These are phyloP conservation scores for Aspergillus heteromorphus DNA, from an alignment of 495 filamentous ascomycete species.

Conservation along the genomic window DNA sequence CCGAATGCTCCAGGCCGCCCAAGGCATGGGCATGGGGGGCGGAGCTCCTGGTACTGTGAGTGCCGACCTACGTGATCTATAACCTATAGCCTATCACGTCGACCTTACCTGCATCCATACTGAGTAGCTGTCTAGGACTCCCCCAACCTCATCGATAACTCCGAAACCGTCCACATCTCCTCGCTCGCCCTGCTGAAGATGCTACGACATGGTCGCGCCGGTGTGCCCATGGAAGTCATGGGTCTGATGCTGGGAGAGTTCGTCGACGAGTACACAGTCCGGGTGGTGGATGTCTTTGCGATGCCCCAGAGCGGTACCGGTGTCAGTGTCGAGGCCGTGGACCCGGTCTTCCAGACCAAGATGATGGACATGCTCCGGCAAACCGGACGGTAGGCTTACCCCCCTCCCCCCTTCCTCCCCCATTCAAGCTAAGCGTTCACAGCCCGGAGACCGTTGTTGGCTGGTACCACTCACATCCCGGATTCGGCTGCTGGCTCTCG, in stretches of 20 bases:
- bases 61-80: slow-evolving; percentile 12
- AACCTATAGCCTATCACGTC: not conserved
- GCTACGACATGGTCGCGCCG: slow-evolving; percentile 92
- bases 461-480: slow-evolving; percentile 99
- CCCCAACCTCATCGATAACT: slow-evolving; percentile 88
- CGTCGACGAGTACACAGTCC: slow-evolving; percentile 97
- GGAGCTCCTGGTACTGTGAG: slow-evolving; percentile 73
- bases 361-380: slow-evolving; percentile 99
- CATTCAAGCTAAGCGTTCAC: not conserved
- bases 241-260: slow-evolving; percentile 98
- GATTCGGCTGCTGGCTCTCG: slow-evolving; percentile 98
- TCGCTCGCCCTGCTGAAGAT: slow-evolving; percentile 97
- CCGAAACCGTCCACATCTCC: slow-evolving; percentile 98
- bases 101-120: not conserved
- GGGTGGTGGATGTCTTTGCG: slow-evolving; percentile 96
- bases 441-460: slow-evolving; percentile 96
- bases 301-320: slow-evolving; percentile 99
- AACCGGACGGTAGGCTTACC: slow-evolving; percentile 73
- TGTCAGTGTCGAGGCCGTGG: slow-evolving; percentile 96
- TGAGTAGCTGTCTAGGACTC: slow-evolving; percentile 58
- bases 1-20: slow-evolving; percentile 72
- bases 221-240: slow-evolving; percentile 99
- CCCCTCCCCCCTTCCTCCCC: not conserved
- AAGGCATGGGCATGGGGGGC: slow-evolving; percentile 68
- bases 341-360: slow-evolving; percentile 97